phyloP scores from a whole-genome alignment of 495 filamentous ascomycete species.

The Neurospora sp. region DNA sequence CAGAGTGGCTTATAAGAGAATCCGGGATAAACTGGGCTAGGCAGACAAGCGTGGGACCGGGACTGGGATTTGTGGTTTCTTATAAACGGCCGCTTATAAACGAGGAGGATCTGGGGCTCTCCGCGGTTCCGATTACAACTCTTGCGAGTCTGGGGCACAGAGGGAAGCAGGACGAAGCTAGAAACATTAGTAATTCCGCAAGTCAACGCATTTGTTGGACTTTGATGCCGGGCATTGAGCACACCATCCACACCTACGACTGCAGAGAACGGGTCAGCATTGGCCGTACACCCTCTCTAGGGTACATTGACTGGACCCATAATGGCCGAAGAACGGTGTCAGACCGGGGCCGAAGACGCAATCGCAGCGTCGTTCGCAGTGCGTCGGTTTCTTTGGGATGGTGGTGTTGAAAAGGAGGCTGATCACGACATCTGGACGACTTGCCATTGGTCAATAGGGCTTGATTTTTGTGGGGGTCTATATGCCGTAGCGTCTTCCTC shows the following conservation, averaged over 20 bases:
- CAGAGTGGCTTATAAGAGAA: not conserved
- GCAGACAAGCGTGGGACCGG: not conserved
- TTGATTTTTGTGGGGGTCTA: constrained; percentile 17
- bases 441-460: constrained; percentile 18
- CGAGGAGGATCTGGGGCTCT: not conserved
- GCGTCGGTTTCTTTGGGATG: constrained; percentile 10
- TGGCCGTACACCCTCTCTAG: not conserved
- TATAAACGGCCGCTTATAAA: not conserved
- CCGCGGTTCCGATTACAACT: not conserved
- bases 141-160: not conserved
- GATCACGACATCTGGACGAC: constrained; percentile 25
- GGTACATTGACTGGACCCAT: not conserved
- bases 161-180: not conserved
- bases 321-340: not conserved
- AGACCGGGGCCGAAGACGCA: constrained; percentile 9
- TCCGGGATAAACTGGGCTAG: not conserved
- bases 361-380: constrained; percentile 6
- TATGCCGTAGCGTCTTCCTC: not conserved
- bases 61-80: not conserved
- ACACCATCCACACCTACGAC: not conserved
- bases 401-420: constrained; percentile 23
- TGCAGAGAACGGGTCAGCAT: not conserved
- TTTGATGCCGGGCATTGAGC: not conserved
- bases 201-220: not conserved
- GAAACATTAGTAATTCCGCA: constrained; percentile 18